Evolutionary conservation across 2,329 filamentous ascomycete species (phyloP).

Genomic region (Aspergillus fumigatiaffinis): DNA sequence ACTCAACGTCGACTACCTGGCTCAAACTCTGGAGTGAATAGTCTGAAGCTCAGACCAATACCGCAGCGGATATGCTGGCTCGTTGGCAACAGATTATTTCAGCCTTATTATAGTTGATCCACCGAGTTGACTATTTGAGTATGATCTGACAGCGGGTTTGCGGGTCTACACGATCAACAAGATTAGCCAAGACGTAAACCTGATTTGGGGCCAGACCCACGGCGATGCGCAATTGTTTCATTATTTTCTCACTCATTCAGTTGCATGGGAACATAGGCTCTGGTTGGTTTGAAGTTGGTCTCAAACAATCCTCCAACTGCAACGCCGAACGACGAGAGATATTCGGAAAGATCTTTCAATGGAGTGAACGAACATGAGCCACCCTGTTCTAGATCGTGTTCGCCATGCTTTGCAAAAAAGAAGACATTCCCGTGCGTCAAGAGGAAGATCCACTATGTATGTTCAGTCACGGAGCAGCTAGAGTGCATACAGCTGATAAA

Average conservation of each 20-base stretch:
- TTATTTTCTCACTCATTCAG: not conserved
- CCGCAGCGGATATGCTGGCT: no score
- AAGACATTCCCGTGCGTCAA: not conserved
- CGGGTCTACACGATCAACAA: not conserved
- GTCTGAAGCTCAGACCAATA: no score
- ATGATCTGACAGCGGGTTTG: not conserved
- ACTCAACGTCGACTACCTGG: no score
- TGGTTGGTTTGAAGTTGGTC: not conserved
- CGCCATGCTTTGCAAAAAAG: slow-evolving; percentile 1
- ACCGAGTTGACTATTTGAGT: not conserved
- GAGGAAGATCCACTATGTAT: slow-evolving; percentile 4
- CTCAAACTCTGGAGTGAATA: no score
- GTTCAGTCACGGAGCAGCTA: not conserved
- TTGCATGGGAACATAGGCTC: not conserved
- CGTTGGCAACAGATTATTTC: not conserved
- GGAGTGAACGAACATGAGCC: slow-evolving; percentile 2
- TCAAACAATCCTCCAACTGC: not conserved
- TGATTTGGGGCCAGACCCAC: not conserved
- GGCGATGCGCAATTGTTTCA: not conserved
- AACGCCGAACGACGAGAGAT: not conserved
- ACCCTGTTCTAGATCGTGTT: not conserved
- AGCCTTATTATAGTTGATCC: not conserved
- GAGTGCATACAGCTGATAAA: not conserved
- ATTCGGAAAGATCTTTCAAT: not conserved
- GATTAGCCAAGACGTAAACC: not conserved